Evolutionary conservation across 768 basidiomycete genomes (phyloP).

Genomic region (Leccinum boreale): DNA sequence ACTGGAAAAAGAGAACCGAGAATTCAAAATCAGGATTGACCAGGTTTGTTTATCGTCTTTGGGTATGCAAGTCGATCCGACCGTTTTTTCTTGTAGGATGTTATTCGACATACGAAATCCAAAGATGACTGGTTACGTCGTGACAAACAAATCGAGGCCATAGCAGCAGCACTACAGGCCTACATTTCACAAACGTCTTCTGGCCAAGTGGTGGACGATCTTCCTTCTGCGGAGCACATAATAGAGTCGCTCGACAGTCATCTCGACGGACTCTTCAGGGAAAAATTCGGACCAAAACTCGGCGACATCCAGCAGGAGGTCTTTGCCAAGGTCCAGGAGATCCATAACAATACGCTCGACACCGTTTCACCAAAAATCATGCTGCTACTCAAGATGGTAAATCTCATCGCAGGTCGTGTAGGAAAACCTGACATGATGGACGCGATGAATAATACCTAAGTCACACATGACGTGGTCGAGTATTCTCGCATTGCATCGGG

Average conservation of each 20-base stretch:
- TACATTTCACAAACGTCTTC: conserved; percentile 29
- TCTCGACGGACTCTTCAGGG: conserved; percentile 24
- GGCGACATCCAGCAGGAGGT: conserved; percentile 24
- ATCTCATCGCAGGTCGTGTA: conserved; percentile 27
- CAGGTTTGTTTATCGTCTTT: conserved; percentile 22
- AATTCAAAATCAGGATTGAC: conserved; percentile 20
- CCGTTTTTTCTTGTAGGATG: conserved; percentile 9
- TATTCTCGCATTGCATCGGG: neutral
- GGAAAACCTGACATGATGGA: conserved; percentile 18
- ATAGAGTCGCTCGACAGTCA: conserved; percentile 25
- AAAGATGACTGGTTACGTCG: conserved; percentile 17
- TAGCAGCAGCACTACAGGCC: conserved; percentile 29
- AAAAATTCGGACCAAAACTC: conserved; percentile 21
- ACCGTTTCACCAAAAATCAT: conserved; percentile 26
- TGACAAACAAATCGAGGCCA: conserved; percentile 28
- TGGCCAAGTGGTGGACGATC: conserved; percentile 6
- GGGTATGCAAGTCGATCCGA: neutral
- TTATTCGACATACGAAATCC: conserved; percentile 6
- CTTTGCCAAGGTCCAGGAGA: conserved; percentile 20
- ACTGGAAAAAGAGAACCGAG: conserved; percentile 28
- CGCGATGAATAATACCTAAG: conserved; percentile 3
- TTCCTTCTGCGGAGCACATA: conserved; percentile 31
- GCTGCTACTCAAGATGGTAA: conserved; percentile 29
- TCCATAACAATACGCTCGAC: conserved; percentile 19
- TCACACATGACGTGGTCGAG: neutral